These are phyloP conservation scores for Pyrus hybrid DNA, from an alignment of 331 rosid genomes.

Conservation along the genomic window DNA sequence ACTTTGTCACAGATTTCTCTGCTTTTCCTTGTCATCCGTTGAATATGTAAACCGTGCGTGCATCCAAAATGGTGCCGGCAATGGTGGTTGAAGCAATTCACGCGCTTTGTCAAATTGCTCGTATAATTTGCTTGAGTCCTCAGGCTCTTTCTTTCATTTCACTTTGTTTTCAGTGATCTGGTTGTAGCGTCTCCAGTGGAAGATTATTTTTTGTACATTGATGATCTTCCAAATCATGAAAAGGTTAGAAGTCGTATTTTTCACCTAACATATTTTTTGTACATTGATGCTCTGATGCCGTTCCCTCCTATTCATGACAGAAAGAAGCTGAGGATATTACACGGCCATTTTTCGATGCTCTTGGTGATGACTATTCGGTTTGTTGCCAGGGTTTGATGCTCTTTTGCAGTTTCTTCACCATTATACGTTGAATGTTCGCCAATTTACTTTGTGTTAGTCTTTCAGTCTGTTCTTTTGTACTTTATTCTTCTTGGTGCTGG, in stretches of 20 bases:
- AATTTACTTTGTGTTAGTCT: not conserved
- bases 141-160: slow-evolving; percentile 8
- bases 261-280: not conserved
- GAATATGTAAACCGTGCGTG: slow-evolving; percentile 7
- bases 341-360: slow-evolving; percentile 64
- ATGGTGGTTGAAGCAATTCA: not conserved
- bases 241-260: slow-evolving; percentile 47
- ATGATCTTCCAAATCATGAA: slow-evolving; percentile 46
- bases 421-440: not conserved
- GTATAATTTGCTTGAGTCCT: not conserved
- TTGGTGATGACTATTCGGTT: slow-evolving; percentile 78
- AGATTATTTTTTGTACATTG: slow-evolving; percentile 77
- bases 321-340: slow-evolving; percentile 66
- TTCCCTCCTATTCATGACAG: slow-evolving; percentile 39
- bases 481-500: not conserved
- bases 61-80: not conserved
- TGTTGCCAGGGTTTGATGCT: slow-evolving; percentile 70
- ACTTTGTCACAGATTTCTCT: not conserved
- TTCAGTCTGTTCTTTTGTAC: not conserved
- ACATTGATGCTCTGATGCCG: not conserved
- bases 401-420: not conserved
- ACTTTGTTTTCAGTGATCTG: slow-evolving; percentile 65
- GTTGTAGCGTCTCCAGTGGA: slow-evolving; percentile 94
- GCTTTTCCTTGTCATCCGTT: slow-evolving; percentile 12
- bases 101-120: not conserved